A percentile compares a stretch with the other conserved stretches of the same genome.
Conservation (phyloP, 129 eudicot species). For the Lactuca saligna region DNA sequence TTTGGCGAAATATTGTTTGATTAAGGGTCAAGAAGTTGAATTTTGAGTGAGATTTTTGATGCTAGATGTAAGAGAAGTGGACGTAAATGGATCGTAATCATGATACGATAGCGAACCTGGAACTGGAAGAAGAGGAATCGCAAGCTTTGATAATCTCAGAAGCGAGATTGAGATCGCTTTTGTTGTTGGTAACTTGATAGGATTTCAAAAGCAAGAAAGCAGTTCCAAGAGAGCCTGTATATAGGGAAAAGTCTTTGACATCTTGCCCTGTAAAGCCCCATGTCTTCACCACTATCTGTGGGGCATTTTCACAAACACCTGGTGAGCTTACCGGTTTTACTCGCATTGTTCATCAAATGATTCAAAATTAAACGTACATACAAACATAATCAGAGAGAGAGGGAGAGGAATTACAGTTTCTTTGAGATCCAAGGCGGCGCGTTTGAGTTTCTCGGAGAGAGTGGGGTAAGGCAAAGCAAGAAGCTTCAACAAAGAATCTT, state of each 20-base stretch:
- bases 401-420: conserved; percentile 46
- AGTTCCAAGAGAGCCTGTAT: conserved; percentile 61
- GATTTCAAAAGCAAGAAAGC: conserved; percentile 63
- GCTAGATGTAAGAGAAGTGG: neutral
- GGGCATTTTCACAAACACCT: conserved; percentile 39
- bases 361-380: conserved; percentile 1
- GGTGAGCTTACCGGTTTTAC: conserved; percentile 5
- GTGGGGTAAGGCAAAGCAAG: conserved; percentile 50
- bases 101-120: conserved; percentile 40
- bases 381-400: neutral
- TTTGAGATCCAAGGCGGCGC: conserved; percentile 72
- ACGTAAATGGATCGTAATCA: neutral
- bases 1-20: too few species aligned
- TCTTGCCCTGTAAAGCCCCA: conserved; percentile 52
- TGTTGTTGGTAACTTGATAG: conserved; percentile 44
- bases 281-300: conserved; percentile 60
- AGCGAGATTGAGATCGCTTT: conserved; percentile 49
- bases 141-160: conserved; percentile 73
- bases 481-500: conserved; percentile 50
- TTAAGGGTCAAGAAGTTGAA: too few species aligned
- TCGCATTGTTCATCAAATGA: neutral
- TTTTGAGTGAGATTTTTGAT: neutral
- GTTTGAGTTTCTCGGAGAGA: conserved; percentile 48
- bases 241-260: conserved; percentile 43
- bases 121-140: conserved; percentile 50